phyloP scores from a whole-genome alignment of 352 stramenopile species.

The Phytopythium chamaehyphon region DNA sequence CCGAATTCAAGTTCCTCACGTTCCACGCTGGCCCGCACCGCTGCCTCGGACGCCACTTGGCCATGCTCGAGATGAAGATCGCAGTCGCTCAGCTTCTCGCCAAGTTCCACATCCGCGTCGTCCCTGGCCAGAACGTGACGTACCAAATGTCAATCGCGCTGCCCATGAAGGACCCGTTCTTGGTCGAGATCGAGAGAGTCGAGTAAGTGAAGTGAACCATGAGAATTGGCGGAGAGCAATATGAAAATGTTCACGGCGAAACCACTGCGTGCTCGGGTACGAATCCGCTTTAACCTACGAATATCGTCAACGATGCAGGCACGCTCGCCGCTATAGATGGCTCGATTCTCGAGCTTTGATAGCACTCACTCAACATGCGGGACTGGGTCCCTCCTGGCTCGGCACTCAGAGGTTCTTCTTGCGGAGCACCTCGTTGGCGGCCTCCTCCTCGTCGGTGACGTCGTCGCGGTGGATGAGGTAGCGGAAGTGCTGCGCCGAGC shows the following conservation, averaged over 20 bases:
- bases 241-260: neutral
- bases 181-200: conserved; percentile 8
- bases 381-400: too few species aligned
- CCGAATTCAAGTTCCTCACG: conserved; percentile 39
- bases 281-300: too few species aligned
- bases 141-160: conserved; percentile 29
- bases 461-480: conserved; percentile 62
- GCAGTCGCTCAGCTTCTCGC: conserved; percentile 32
- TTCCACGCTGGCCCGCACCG: conserved; percentile 53
- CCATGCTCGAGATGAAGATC: conserved; percentile 59
- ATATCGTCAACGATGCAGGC: too few species aligned
- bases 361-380: too few species aligned
- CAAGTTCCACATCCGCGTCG: conserved; percentile 25
- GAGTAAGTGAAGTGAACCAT: neutral
- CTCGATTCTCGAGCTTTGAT: too few species aligned
- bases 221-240: neutral
- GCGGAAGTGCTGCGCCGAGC: conserved; percentile 60
- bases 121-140: conserved; percentile 16
- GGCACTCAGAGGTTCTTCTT: conserved; percentile 47
- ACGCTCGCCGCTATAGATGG: too few species aligned
- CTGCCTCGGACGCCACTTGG: conserved; percentile 50
- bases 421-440: conserved; percentile 47
- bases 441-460: conserved; percentile 45
- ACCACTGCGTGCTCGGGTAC: too few species aligned
- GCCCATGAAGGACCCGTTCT: conserved; percentile 18